Base-by-base conservation (phyloP, 805 yeast genomes). In the Candida tibetensis region DNA sequence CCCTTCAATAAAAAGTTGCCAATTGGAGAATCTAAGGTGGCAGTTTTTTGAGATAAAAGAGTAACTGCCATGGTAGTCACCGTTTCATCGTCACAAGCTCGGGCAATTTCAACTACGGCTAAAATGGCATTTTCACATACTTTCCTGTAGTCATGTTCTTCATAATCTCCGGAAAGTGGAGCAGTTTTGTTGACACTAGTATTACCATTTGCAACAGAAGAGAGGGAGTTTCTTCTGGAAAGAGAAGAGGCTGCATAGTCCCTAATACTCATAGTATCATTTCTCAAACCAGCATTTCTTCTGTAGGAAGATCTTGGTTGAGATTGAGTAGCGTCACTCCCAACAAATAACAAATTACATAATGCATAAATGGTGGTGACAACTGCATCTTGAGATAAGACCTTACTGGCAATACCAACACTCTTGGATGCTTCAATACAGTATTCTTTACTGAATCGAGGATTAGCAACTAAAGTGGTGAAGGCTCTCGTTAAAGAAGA, bases 281-380 rank as follows among this genome's bases (percentile, higher is more conserved):
- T n/a, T 7, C 14, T 17, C 10, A 57, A 28, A 42, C 65, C 37
- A 54, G 67, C 34, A 54, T 56, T 36, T 60, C 72, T 46, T 34
- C 57, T 48, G 28, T 41, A 34, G 19, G 45, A 44, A 32, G 46
- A 45, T 36, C 61, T 49, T 5, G 53, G 47, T 34, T 48, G 60
- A n/a, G 55, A 42, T 37, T 58, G 62, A 23, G 53, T 49, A 34
- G 55, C 64, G 49, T 64, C 74, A 42, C 62, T 75, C 12, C 74
- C 81, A 37, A 71, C 76, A 36, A 82, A 76, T 22, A 91, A 62
- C 42, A 85, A 58, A 55, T 93, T 93, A 14, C 85, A 79, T 46
- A 91, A 70, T 0, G 95, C 81, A 61, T 93, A 93, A 36, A 93
- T 79, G 1, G 91, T 76, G 5, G 95, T 82, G 6, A 89, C 85